phyloP scores from a whole-genome alignment of 192 early-diverging fungal genomes.

The Spizellomyces punctatus region DNA sequence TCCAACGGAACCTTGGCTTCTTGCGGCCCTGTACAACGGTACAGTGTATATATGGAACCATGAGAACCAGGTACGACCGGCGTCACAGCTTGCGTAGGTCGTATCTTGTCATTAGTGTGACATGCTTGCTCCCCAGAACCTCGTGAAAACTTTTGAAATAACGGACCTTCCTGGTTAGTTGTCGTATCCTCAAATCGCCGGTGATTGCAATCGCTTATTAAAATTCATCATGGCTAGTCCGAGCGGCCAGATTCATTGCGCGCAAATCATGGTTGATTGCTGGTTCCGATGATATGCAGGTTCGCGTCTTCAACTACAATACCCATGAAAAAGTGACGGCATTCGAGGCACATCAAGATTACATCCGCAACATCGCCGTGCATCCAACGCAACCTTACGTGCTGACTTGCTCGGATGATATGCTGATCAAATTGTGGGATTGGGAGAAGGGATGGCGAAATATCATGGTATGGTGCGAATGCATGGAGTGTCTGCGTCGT shows the following conservation, averaged over 20 bases:
- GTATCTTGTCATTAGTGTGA: not conserved
- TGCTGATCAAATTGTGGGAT: slow-evolving; percentile 98
- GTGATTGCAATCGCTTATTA: no score
- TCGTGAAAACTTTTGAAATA: slow-evolving; percentile 96
- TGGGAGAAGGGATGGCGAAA: slow-evolving; percentile 99
- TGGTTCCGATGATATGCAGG: slow-evolving; percentile 96
- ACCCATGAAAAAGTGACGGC: slow-evolving; percentile 96
- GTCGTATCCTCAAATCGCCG: not conserved
- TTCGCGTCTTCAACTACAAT: slow-evolving; percentile 99
- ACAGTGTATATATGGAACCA: slow-evolving; percentile 98
- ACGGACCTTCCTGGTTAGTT: slow-evolving; percentile 85
- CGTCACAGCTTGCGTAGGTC: not conserved
- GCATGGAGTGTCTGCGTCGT: not conserved
- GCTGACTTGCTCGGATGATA: slow-evolving; percentile 94
- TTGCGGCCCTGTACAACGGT: slow-evolving; percentile 95
- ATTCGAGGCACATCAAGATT: slow-evolving; percentile 97
- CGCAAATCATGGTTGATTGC: slow-evolving; percentile 97
- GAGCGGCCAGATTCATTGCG: slow-evolving; percentile 95
- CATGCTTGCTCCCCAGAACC: slow-evolving; percentile 6
- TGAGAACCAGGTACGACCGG: slow-evolving; percentile 81
- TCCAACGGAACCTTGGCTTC: slow-evolving; percentile 98
- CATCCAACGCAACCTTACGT: slow-evolving; percentile 95
- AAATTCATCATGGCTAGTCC: slow-evolving; percentile 28
- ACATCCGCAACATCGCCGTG: slow-evolving; percentile 94
- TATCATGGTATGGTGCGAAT: slow-evolving; percentile 65